phyloP scores from a whole-genome alignment of 2,329 filamentous ascomycete genomes.

The Cordyceps javanica region DNA sequence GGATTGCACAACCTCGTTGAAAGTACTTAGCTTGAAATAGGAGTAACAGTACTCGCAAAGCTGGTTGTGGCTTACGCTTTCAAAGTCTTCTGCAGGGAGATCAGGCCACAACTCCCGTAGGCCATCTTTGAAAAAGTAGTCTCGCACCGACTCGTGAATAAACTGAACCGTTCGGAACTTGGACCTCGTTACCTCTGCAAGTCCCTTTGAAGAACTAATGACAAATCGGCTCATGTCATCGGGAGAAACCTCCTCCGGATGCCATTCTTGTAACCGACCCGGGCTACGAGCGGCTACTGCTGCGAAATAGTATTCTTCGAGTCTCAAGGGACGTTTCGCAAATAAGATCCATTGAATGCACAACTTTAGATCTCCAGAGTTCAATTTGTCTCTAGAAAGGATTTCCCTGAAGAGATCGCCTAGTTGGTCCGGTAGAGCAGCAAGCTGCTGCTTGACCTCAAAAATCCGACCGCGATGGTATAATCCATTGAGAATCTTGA shows the following conservation, averaged over 20 bases:
- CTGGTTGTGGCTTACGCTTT: conserved; percentile 8
- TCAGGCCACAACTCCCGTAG: conserved; percentile 15
- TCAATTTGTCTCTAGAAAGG: conserved; percentile 37
- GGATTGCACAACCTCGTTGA: neutral
- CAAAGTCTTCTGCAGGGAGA: neutral
- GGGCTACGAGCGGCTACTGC: neutral
- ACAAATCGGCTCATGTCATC: conserved; percentile 29
- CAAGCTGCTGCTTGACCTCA: conserved; percentile 23
- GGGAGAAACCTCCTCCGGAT: conserved; percentile 17
- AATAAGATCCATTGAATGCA: conserved; percentile 49
- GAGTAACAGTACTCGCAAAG: conserved; percentile 13
- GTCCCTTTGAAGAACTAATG: conserved; percentile 37
- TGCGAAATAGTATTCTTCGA: conserved; percentile 36
- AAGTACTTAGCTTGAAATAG: neutral
- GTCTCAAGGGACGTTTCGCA: conserved; percentile 35
- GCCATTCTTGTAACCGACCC: conserved; percentile 14
- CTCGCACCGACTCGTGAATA: conserved; percentile 45
- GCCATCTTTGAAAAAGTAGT: conserved; percentile 37
- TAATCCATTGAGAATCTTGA: conserved; percentile 32
- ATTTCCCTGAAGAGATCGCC: conserved; percentile 45
- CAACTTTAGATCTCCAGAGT: conserved; percentile 34
- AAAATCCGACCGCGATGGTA: conserved; percentile 21
- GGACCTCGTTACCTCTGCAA: conserved; percentile 30
- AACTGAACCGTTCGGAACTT: conserved; percentile 29
- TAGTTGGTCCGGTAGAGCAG: conserved; percentile 32